Evolutionary conservation across 2,329 filamentous ascomycete species (phyloP).

Genomic region (Nigrograna mackinnonii): DNA sequence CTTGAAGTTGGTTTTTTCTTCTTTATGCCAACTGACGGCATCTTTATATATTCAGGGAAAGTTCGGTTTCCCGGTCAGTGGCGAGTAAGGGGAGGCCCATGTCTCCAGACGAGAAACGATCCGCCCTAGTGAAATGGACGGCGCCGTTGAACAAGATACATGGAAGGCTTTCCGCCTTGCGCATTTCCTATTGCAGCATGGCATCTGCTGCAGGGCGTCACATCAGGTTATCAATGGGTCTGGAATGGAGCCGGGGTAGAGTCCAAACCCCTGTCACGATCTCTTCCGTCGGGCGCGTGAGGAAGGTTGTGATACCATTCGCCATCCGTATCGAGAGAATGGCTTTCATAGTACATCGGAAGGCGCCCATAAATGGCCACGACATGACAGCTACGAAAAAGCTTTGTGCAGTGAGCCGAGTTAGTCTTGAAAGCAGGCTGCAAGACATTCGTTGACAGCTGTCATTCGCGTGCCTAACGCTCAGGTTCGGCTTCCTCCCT

Average conservation of each 20-base stretch:
- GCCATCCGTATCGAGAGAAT: background rate
- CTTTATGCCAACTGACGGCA: background rate
- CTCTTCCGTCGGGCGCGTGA: constrained; percentile 1
- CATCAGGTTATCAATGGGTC: constrained; percentile 7
- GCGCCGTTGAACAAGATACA: too few species aligned
- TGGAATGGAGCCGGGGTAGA: constrained; percentile 11
- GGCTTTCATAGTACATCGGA: background rate
- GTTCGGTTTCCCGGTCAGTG: background rate
- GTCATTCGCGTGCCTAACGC: constrained; percentile 17
- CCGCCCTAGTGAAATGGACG: too few species aligned
- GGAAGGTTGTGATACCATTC: constrained; percentile 3
- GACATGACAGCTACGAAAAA: background rate
- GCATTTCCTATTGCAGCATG: constrained; percentile 3
- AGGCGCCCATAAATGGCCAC: background rate
- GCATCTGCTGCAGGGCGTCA: constrained; percentile 4
- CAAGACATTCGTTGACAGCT: constrained; percentile 14
- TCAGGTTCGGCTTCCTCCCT: background rate
- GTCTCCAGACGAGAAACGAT: constrained; percentile 1
- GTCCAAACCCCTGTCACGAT: constrained; percentile 6
- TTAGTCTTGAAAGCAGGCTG: too few species aligned
- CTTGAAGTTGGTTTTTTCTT: background rate
- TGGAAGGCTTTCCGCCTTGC: constrained; percentile 6
- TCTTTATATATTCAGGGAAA: background rate
- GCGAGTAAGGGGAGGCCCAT: background rate
- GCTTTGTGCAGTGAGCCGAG: background rate